Base-by-base conservation (phyloP, 1,139 yeast species). In the Scheffersomyces stambukii region DNA sequence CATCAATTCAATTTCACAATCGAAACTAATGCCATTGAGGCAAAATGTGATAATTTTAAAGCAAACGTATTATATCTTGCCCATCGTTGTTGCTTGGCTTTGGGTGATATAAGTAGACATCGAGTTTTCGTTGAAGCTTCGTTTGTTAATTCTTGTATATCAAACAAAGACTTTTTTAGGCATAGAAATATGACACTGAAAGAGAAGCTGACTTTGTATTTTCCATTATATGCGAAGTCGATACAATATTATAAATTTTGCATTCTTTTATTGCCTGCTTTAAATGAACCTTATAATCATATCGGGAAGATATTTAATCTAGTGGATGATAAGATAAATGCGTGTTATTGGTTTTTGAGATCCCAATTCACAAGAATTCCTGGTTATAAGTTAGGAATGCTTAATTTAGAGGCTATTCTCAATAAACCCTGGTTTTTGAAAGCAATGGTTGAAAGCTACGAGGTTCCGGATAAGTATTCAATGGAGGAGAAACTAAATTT, bases 221-320 rank as follows among this genome's bases (percentile, higher is more conserved):
- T 43, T 3, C 57, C 61, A 1, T 35, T 31, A 13, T 62, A 48
- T 30, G 39, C 42, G 14, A 48, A 43, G 16, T 60, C 83, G 1
- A 49, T 74, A 13, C 64, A 65, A 37, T 67, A 64, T 41, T 75
- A 76, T 40, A 64, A 70, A 30, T 48, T 60, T 23, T 76, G 85
- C 16, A 68, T 76, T 18, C 43, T 70, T 22, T 52, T 79, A 14
- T 52, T 79, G 21, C 89, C 88, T 1, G 74, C 83, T 1, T 60
- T 77, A 33, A 81, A 81, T 33, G 86, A 78, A 42, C 77, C 85
- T 1, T 75, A 75, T 42, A 74, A 75, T 41, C 83, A 78, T 42
- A 66, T 75, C 29, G 86, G 84, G 5, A 70, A 79, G 56, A 67
- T 79, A 13, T 66, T 69, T 37, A 65, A 64, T 37, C 30, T 49